Evolutionary conservation across 1,284 basidiomycete genomes (phyloP).

Genomic region (Microbotryum violaceum): DNA sequence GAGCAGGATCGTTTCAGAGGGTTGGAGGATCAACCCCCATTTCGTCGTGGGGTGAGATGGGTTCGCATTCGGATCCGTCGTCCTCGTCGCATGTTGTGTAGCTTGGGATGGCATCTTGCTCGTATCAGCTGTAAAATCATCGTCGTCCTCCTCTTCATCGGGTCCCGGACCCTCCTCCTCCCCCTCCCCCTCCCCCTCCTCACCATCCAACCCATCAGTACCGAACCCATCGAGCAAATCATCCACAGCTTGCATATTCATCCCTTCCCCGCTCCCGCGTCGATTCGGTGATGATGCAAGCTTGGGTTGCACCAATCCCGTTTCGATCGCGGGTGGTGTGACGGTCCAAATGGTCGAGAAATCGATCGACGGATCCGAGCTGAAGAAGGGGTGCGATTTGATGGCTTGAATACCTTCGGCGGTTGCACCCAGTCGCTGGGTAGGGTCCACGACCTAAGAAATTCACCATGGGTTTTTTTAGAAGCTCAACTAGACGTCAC

Average conservation of each 20-base stretch:
- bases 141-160: conserved; percentile 9
- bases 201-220: too few relatives aligned
- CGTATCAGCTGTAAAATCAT: conserved; percentile 7
- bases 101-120: background rate
- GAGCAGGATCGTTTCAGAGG: conserved; percentile 42
- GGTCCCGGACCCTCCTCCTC: background rate
- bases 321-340: conserved; percentile 41
- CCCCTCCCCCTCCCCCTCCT: background rate
- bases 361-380: conserved; percentile 44
- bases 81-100: conserved; percentile 2
- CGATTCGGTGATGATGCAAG: background rate
- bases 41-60: background rate
- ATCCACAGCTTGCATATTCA: too few relatives aligned
- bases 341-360: conserved; percentile 68
- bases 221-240: conserved; percentile 1
- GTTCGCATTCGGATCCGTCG: conserved; percentile 4
- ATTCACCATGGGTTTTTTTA: too few relatives aligned
- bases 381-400: conserved; percentile 68
- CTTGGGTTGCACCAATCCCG: conserved; percentile 38
- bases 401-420: conserved; percentile 53
- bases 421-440: conserved; percentile 60
- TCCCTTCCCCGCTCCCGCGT: too few relatives aligned
- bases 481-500: background rate
- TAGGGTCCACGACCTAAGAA: conserved; percentile 59
- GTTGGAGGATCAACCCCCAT: conserved; percentile 33